Conservation (phyloP, 2,329 filamentous ascomycete species). For the Epichloe uncinata region DNA sequence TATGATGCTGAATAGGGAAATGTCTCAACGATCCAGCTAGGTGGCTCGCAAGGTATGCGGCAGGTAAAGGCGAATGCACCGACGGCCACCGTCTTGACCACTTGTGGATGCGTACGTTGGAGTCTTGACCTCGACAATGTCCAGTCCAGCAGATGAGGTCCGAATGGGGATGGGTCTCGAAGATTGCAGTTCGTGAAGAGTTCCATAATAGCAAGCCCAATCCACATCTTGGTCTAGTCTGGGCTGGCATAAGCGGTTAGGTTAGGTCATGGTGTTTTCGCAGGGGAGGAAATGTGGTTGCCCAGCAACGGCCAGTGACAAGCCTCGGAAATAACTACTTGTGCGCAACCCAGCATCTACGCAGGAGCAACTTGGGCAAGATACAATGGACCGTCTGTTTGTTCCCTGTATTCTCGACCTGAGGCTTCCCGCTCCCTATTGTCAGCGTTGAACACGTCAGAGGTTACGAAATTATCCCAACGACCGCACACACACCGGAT, state of each 20-base stretch:
- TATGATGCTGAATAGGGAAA: background rate
- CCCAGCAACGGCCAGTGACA: conserved; percentile 13
- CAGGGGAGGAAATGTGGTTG: conserved; percentile 13
- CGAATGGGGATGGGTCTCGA: background rate
- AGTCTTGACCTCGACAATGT: background rate
- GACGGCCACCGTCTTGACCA: background rate
- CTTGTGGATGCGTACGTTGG: background rate
- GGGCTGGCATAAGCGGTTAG: background rate
- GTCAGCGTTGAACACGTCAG: too few species aligned
- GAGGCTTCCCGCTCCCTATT: too few species aligned
- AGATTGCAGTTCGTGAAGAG: background rate
- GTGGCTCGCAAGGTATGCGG: conserved; percentile 3
- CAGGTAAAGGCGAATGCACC: background rate
- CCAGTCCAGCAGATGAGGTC: background rate
- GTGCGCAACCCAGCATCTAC: too few species aligned
- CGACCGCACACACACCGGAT: too few species aligned
- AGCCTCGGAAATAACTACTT: too few species aligned
- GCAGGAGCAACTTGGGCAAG: too few species aligned
- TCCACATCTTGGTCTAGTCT: background rate
- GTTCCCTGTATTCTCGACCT: too few species aligned
- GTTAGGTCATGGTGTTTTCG: background rate
- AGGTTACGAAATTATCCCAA: too few species aligned
- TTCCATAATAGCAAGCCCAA: too few species aligned
- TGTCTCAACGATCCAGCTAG: background rate
- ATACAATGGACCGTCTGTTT: too few species aligned